Evolutionary conservation across 1,284 basidiomycete genomes (phyloP).

Genomic region (Bondarzewia mesenterica): DNA sequence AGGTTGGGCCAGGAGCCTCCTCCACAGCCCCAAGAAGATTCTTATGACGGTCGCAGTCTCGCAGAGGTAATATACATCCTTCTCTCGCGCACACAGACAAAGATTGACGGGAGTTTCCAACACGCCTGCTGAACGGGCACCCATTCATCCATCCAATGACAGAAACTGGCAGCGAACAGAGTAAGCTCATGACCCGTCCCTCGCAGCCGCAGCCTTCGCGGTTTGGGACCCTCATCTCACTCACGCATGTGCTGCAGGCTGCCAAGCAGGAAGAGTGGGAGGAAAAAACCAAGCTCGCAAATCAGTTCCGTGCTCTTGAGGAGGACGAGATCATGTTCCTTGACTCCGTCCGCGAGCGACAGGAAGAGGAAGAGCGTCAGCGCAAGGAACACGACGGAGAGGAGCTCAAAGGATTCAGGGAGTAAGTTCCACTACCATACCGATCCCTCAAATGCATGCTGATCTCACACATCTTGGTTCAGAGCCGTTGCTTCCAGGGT

Average conservation of each 20-base stretch:
- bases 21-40: constrained; percentile 63
- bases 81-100: constrained; percentile 18
- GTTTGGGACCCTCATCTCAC: too few relatives aligned
- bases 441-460: neutral
- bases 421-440: constrained; percentile 50
- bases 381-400: constrained; percentile 73
- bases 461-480: constrained; percentile 5
- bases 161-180: constrained; percentile 81
- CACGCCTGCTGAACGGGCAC: neutral
- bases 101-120: constrained; percentile 9
- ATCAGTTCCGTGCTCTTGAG: constrained; percentile 87
- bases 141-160: constrained; percentile 4
- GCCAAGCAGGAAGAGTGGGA: constrained; percentile 94
- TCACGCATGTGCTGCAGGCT: constrained; percentile 44
- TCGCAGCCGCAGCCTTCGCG: too few relatives aligned
- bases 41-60: constrained; percentile 81
- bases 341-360: constrained; percentile 71
- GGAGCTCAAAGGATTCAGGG: constrained; percentile 72
- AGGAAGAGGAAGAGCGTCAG: constrained; percentile 66
- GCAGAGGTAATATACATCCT: constrained; percentile 65
- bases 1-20: constrained; percentile 87
- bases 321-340: constrained; percentile 89
- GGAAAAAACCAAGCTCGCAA: constrained; percentile 84
- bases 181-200: constrained; percentile 30
- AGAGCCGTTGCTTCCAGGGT: constrained; percentile 73